Evolutionary conservation across 164 flowering plant species (phyloP).

Genomic region (Aristolochia fimbriata): DNA sequence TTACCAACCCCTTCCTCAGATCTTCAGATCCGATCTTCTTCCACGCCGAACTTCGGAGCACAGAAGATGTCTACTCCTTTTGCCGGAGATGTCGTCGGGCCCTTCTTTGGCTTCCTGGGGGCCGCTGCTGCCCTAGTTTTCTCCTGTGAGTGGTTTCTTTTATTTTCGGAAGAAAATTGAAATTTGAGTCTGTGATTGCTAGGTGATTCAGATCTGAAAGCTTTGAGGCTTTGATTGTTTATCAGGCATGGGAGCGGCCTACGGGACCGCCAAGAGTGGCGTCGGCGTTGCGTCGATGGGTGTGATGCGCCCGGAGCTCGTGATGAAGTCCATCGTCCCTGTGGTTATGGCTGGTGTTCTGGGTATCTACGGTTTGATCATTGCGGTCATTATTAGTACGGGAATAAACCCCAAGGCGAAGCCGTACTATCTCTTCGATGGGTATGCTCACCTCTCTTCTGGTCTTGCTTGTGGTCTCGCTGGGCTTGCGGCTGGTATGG

Average conservation of each 20-base stretch:
- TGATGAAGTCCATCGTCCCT: slow-evolving; percentile 88
- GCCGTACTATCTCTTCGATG: slow-evolving; percentile 73
- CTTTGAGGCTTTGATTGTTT: slow-evolving; percentile 1
- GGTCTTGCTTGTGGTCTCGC: slow-evolving; percentile 92
- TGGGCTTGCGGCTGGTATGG: slow-evolving; percentile 90
- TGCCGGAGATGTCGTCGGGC: slow-evolving; percentile 81
- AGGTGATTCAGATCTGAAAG: slow-evolving; percentile 3
- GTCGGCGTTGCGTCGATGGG: slow-evolving; percentile 95
- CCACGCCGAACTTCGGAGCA: slow-evolving; percentile 2
- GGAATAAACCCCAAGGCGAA: slow-evolving; percentile 89
- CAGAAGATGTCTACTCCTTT: slow-evolving; percentile 32
- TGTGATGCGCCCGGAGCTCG: slow-evolving; percentile 90
- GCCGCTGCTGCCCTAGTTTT: slow-evolving; percentile 83
- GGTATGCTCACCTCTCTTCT: slow-evolving; percentile 81
- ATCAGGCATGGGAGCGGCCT: slow-evolving; percentile 90
- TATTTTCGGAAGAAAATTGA: background rate
- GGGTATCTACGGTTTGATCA: slow-evolving; percentile 81
- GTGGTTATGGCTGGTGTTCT: slow-evolving; percentile 94
- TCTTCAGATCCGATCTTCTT: slow-evolving; percentile 3
- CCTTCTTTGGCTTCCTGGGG: slow-evolving; percentile 82
- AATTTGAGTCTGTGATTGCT: background rate
- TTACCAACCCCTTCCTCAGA: slow-evolving; percentile 12
- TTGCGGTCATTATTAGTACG: slow-evolving; percentile 83
- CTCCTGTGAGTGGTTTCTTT: slow-evolving; percentile 40
- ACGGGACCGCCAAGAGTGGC: slow-evolving; percentile 89